Conservation (phyloP, 2,329 filamentous ascomycete species). For the Ilyonectria sp. region DNA sequence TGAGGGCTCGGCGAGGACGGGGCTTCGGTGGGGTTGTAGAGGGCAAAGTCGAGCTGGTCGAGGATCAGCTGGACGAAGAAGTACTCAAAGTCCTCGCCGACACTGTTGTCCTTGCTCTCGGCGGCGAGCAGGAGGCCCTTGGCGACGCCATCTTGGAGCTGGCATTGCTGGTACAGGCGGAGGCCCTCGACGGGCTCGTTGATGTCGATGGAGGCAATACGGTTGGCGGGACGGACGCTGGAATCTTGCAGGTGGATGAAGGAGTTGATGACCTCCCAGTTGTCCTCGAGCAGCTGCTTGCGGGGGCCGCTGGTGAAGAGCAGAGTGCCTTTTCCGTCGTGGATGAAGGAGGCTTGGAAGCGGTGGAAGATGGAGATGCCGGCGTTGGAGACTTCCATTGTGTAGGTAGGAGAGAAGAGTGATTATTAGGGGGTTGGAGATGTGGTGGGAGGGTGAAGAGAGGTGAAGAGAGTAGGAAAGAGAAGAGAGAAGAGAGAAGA, state of each 20-base stretch:
- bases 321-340: not conserved
- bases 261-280: constrained; percentile 1
- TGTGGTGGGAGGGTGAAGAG: no score
- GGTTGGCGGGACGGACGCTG: not conserved
- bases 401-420: not conserved
- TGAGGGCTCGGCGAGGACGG: not conserved
- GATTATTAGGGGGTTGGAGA: no score
- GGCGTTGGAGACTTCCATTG: constrained; percentile 8
- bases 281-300: not conserved
- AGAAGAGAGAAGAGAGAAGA: no score
- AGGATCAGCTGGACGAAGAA: constrained; percentile 11
- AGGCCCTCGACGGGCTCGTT: not conserved
- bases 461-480: no score
- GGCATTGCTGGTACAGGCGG: not conserved
- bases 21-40: not conserved
- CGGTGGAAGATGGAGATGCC: constrained; percentile 15
- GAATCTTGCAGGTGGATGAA: not conserved
- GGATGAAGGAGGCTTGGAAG: constrained; percentile 13
- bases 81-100: not conserved
- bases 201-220: not conserved
- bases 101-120: not conserved
- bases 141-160: not conserved
- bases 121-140: constrained; percentile 2
- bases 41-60: constrained; percentile 3
- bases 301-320: constrained; percentile 2